Conservation (phyloP, 192 early-diverging fungal species). For the Linnemannia schmuckeri region DNA sequence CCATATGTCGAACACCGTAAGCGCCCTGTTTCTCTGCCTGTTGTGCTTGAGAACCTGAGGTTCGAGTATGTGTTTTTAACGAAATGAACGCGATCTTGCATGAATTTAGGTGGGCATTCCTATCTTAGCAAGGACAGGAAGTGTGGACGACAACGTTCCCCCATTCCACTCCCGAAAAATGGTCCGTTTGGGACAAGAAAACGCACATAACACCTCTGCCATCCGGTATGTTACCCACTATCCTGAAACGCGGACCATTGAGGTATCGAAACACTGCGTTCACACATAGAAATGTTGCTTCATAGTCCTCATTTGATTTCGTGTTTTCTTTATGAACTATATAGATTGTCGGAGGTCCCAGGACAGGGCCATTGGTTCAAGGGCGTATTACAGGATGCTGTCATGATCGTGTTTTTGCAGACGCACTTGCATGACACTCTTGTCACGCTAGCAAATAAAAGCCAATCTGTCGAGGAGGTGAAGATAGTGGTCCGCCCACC, state of each 20-base stretch:
- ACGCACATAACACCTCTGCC: constrained; percentile 62
- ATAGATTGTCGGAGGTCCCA: constrained; percentile 71
- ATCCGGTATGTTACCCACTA: constrained; percentile 53
- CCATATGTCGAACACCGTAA: constrained; percentile 75
- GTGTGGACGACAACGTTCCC: constrained; percentile 81
- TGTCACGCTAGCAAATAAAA: background rate
- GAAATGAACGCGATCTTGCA: background rate
- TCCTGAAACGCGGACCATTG: too few species aligned
- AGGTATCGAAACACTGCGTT: too few species aligned
- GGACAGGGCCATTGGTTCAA: constrained; percentile 79
- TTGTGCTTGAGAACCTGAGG: background rate
- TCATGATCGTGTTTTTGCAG: constrained; percentile 63
- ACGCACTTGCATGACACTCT: constrained; percentile 46
- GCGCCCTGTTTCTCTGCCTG: background rate
- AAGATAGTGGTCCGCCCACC: constrained; percentile 31
- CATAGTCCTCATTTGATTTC: background rate
- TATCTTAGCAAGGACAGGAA: constrained; percentile 71
- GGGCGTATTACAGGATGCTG: constrained; percentile 67
- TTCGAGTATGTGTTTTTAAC: background rate
- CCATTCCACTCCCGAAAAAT: constrained; percentile 75
- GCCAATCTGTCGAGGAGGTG: background rate
- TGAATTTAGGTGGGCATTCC: constrained; percentile 70
- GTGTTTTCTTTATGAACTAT: background rate
- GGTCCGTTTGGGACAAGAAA: constrained; percentile 74
- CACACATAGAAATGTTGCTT: too few species aligned